Base-by-base conservation (phyloP, 2,329 filamentous ascomycete genomes). In the Byssochlamys sp. region DNA sequence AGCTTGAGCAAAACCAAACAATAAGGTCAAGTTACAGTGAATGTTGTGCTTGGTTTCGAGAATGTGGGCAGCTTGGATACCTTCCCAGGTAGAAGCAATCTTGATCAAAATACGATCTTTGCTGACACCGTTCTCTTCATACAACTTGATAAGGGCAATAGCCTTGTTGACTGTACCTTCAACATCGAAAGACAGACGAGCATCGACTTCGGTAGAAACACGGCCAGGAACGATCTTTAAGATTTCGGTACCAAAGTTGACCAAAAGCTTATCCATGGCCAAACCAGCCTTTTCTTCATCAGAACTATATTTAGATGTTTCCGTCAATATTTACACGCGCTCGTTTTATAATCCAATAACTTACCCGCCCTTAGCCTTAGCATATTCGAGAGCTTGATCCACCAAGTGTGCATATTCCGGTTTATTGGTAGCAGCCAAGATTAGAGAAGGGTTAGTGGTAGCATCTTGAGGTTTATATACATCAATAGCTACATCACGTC, bases 391-490 rank as follows among this genome's bases (percentile, higher is more conserved):
- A 67, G 92, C 91, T 58, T 81, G 78, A 72, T 97, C 91, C 69
- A 96, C 95, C 73, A 97, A 81, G 77, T 87, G 87, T 71, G 89
- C 90, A 77, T 97, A 97, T 78, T 96, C 91, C 75, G 89, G 73
- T 86, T 97, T 97, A 85, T 99, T 97, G 74, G 94, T 91, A 63
- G 94, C 94, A 67, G 91, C 91, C 74, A 99, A 88, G 78, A 99
- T 97, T 75, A 99, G 84, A 63, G 94, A 97, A 60, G 94, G 94
- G 86, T 99, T 99, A 81, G 94, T 99, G 77, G 94, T 99, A 73
- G 94, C 94, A 89, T 99, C 94, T 84, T 97, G 91, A 65, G 94
- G 94, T 86, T 96, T 95, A 87, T 99, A 99, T 83, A 97, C 96
- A 82, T 83, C 91, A 77, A 99, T 99, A 77, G 91, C 91, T 85